Base-by-base conservation (phyloP, 192 early-diverging fungal species). In the Funneliformis mosseae region DNA sequence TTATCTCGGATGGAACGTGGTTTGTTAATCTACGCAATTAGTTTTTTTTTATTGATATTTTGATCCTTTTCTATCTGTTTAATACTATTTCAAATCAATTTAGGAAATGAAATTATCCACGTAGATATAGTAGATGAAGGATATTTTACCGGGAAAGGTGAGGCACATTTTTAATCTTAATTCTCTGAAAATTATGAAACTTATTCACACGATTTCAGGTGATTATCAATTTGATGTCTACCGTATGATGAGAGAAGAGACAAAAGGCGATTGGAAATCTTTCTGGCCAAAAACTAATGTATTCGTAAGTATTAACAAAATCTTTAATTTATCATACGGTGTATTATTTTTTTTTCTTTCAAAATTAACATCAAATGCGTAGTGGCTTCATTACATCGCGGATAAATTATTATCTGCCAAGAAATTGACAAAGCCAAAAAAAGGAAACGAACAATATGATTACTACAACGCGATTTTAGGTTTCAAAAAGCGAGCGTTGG, bases 221-320 rank as follows among this genome's bases (percentile, higher is more conserved):
- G 93, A 94, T 80, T 90, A 90, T 63, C 93, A 94, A 81, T 94
- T 85, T 78, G 93, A 94, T 38, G 89, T 94, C 46, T 94, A 94
- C 66, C 85, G 93, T 41, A 87, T 89, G 83, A 94, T 94, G 93
- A 87, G 87, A 39, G 80, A 81, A 43, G 79, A 81, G 12, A 74
- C 83, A 11, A 78, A 73, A 7, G 80, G 79, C n/a, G 81, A 90
- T 43, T 90, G 89, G 89, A 67, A 77, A 1, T 64, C 74, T 10
- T 89, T 85, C 41, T 81, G 80, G 39, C 85, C 89, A 6, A 81
- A 80, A 45, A 89, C 85, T 8, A 90, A 90, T 77, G 80, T 89
- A 55, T 81, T 84, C 74, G 88, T 88, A 83, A 83, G 88, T 85
- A 45, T 25, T 16, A 12, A 3, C 21, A 4, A 11, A 8, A 1